Evolutionary conservation across 2,329 filamentous ascomycete genomes (phyloP).

Genomic region (Hortaea werneckii): DNA sequence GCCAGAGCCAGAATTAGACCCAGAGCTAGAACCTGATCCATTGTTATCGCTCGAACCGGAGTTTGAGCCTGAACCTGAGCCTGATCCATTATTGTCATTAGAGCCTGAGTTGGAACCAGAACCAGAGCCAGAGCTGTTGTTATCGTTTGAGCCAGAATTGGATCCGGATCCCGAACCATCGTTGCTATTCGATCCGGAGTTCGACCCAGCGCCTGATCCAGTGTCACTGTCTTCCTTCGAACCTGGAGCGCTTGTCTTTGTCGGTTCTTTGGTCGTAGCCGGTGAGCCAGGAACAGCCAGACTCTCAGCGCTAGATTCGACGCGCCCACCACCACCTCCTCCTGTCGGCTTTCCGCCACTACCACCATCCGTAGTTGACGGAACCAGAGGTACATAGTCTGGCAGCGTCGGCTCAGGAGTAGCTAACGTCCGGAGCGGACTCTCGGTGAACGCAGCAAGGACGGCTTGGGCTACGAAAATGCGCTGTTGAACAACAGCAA

Average conservation of each 20-base stretch:
- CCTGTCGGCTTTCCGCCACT: neutral
- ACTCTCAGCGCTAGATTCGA: neutral
- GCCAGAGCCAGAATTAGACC: no score
- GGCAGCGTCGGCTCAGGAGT: slow-evolving; percentile 3
- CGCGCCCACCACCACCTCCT: neutral
- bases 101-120: neutral
- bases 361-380: neutral
- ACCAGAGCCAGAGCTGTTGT: neutral
- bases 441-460: slow-evolving; percentile 6
- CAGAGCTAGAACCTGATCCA: no score
- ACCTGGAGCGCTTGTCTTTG: neutral
- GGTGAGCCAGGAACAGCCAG: neutral
- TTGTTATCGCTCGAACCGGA: neutral
- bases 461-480: slow-evolving; percentile 22
- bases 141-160: neutral
- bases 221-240: neutral
- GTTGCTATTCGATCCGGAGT: neutral
- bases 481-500: slow-evolving; percentile 33
- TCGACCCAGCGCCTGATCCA: slow-evolving; percentile 1
- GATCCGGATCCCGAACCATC: neutral
- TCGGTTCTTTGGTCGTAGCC: neutral
- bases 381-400: neutral
- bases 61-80: neutral
- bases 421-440: neutral
- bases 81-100: neutral